Evolutionary conservation across 306 rosid species (phyloP).

Genomic region (Herpetospermum pedunculosum): DNA sequence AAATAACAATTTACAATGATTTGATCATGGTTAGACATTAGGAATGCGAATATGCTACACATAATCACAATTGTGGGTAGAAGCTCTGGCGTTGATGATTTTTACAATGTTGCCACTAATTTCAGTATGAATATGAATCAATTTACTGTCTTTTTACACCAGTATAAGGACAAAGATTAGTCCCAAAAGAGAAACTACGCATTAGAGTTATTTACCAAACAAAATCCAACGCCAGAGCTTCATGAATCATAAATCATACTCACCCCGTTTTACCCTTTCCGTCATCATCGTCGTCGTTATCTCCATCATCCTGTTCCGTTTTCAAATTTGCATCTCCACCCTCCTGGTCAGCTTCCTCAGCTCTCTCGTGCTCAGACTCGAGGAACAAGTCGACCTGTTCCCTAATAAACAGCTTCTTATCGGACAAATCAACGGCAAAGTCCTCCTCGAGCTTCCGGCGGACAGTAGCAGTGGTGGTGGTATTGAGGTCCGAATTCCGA

Average conservation of each 20-base stretch:
- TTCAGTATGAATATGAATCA: neutral
- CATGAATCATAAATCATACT: too few species aligned
- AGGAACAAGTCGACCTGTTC: slow-evolving; percentile 69
- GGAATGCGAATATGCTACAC: neutral
- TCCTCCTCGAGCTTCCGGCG: slow-evolving; percentile 64
- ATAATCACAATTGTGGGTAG: neutral
- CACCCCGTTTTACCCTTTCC: slow-evolving; percentile 41
- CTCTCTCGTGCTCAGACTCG: slow-evolving; percentile 26
- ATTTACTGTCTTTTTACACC: neutral
- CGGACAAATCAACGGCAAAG: slow-evolving; percentile 56
- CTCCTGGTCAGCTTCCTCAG: slow-evolving; percentile 12
- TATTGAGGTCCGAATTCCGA: slow-evolving; percentile 52
- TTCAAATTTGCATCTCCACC: slow-evolving; percentile 13
- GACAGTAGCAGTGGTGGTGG: slow-evolving; percentile 54
- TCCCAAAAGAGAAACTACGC: neutral
- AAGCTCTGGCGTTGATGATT: neutral
- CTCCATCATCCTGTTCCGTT: slow-evolving; percentile 13
- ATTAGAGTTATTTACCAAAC: neutral
- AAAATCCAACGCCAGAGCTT: neutral
- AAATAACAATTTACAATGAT: neutral
- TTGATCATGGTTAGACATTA: neutral
- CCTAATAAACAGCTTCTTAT: slow-evolving; percentile 51
- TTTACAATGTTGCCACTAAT: neutral
- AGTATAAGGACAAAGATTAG: neutral
- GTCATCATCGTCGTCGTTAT: slow-evolving; percentile 20